Conservation (phyloP, 495 filamentous ascomycete species). For the Talaromyces borbonicus region DNA sequence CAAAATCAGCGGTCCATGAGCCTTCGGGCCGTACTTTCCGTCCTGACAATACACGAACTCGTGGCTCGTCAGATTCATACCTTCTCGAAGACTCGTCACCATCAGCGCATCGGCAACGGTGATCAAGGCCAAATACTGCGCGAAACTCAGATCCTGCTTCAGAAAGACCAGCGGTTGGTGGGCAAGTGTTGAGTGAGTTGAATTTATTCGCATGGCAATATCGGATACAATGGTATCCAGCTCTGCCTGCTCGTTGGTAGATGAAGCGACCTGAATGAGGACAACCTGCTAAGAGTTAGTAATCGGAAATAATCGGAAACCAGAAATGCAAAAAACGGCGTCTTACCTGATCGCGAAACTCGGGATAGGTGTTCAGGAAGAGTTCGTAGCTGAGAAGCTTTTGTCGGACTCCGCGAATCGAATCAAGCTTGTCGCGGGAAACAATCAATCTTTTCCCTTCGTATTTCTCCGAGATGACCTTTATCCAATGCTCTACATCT, state of each 20-base stretch:
- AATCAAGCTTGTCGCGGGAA: conserved; percentile 84
- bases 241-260: conserved; percentile 75
- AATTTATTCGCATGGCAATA: conserved; percentile 88
- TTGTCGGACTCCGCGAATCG: conserved; percentile 79
- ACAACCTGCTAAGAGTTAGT: conserved; percentile 43
- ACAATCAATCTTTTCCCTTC: conserved; percentile 81
- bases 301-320: conserved; percentile 2
- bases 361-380: conserved; percentile 84
- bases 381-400: conserved; percentile 88
- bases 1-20: conserved; percentile 79
- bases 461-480: conserved; percentile 68
- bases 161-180: conserved; percentile 91
- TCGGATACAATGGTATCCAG: conserved; percentile 80
- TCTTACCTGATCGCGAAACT: conserved; percentile 65
- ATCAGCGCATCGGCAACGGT: conserved; percentile 83
- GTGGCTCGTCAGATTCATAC: conserved; percentile 90
- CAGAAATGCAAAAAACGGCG: too few species aligned
- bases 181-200: conserved; percentile 72
- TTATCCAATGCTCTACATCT: conserved; percentile 68
- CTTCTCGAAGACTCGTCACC: conserved; percentile 87
- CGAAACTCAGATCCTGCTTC: conserved; percentile 84
- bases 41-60: conserved; percentile 92
- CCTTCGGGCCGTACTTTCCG: conserved; percentile 61
- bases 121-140: conserved; percentile 81
- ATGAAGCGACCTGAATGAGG: conserved; percentile 85